Percentiles rank a stretch among this genome's conserved stretches.
Conservation (phyloP, 805 yeast species). For the Candida khao-thaluensis region DNA sequence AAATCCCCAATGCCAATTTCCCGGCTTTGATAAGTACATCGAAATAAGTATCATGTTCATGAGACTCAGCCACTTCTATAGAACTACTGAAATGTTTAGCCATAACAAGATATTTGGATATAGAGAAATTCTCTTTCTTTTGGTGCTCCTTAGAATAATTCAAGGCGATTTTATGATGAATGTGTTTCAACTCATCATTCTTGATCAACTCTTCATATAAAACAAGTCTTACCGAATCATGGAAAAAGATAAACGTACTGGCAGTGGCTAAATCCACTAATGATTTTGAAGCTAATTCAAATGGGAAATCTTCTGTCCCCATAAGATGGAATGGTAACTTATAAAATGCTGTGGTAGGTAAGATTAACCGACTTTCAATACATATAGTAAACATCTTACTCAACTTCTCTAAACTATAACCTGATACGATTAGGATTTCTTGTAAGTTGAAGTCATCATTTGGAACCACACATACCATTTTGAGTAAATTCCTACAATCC, state of each 20-base stretch:
- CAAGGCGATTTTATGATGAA: conserved; percentile 43
- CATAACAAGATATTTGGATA: conserved; percentile 28
- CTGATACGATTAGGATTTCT: conserved; percentile 40
- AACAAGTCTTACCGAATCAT: conserved; percentile 37
- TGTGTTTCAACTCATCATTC: conserved; percentile 24
- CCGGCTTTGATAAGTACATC: conserved; percentile 46
- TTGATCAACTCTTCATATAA: conserved; percentile 27
- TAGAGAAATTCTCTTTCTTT: neutral
- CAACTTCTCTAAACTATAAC: conserved; percentile 30
- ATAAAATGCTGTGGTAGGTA: conserved; percentile 42
- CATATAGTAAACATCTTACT: conserved; percentile 32
- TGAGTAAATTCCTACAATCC: conserved; percentile 24
- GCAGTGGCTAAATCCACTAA: conserved; percentile 35
- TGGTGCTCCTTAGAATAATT: conserved; percentile 28
- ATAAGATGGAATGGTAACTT: conserved; percentile 47
- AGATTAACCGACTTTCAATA: conserved; percentile 30
- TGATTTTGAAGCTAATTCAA: conserved; percentile 27
- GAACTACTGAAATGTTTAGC: conserved; percentile 42
- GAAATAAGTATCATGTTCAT: conserved; percentile 37
- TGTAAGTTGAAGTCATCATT: conserved; percentile 34
- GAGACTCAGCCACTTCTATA: conserved; percentile 27
- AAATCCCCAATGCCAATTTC: conserved; percentile 41
- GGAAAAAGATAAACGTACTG: conserved; percentile 39
- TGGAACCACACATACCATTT: conserved; percentile 44
- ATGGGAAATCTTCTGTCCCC: conserved; percentile 20